Base-by-base conservation (phyloP, 2,329 filamentous ascomycete species). In the Pseudocercospora ulei region DNA sequence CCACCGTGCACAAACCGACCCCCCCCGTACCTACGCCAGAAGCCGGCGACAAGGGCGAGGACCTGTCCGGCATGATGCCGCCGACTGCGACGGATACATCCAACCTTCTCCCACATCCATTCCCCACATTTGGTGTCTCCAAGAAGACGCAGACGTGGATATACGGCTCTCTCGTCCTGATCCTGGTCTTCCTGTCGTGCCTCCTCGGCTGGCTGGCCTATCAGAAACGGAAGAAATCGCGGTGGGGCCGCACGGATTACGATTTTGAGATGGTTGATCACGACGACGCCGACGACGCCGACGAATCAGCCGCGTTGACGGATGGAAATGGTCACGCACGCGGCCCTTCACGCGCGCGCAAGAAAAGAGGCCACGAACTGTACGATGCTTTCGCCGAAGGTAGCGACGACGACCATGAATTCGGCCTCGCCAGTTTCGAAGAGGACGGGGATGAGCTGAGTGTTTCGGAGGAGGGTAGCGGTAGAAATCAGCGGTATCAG, bases 321-420 rank as follows among this genome's bases (percentile, higher is more conserved):
- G 56, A 41, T 53, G 58, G 7, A 51, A 57, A 56, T 61, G 62
- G 42, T 20, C 14, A 27, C 4, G 41, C 26, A 9, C 14, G 26
- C 62, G 68, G 65, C 11, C 29, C 25, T 3, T 22, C 16, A 12
- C 41, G 41, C 4, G 66, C 68, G 41, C 69, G 73, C 49, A 52
- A 71, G 63, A 60, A 68, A 49, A 68, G 84, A 12, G 90, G 85
- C 2, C 86, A 88, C 17, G 88, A 96, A 65, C 66, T 98, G 28
- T 98, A 98, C 60, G 90, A 98, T 67, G 90, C 90, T 3, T 98
- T 98, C 69, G 90, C 90, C 0, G 87, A 84, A 9, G 88, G 86
- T 36, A 88, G 88, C 41, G 87, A 90, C 41, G 81, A 84, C 39
- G 78, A 81, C 51, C n/a, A n/a, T n/a, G n/a, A n/a, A n/a, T n/a